These are phyloP conservation scores for Cyclocybe aegerita DNA, from an alignment of 768 basidiomycete genomes.

Conservation along the genomic window DNA sequence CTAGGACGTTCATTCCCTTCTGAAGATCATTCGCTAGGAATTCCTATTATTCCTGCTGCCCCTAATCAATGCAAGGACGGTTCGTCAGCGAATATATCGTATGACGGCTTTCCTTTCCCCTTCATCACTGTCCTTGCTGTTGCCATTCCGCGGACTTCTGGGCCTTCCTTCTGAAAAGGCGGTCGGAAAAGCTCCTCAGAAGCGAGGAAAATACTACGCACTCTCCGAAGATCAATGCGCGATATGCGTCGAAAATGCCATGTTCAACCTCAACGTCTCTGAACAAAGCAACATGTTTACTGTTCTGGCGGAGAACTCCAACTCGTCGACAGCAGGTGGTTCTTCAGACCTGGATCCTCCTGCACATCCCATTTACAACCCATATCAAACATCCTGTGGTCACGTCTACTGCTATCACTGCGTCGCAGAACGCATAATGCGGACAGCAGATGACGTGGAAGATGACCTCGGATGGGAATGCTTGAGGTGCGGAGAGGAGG, in stretches of 20 bases:
- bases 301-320: constrained; percentile 24
- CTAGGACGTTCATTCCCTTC: not conserved
- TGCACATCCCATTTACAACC: constrained; percentile 68
- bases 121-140: constrained; percentile 25
- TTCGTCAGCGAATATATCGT: constrained; percentile 57
- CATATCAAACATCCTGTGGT: constrained; percentile 81
- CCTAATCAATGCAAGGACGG: constrained; percentile 65
- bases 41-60: constrained; percentile 93
- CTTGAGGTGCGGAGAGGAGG: constrained; percentile 70
- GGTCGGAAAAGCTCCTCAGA: constrained; percentile 15
- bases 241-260: constrained; percentile 81
- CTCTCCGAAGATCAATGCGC: constrained; percentile 81
- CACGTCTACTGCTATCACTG: constrained; percentile 96
- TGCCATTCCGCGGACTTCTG: constrained; percentile 23
- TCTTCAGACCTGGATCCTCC: constrained; percentile 39
- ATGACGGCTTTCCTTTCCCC: constrained; percentile 29
- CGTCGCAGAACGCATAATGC: constrained; percentile 79
- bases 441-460: constrained; percentile 63
- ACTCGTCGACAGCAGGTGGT: constrained; percentile 17
- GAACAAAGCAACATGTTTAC: constrained; percentile 53
- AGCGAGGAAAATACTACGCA: constrained; percentile 63
- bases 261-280: constrained; percentile 55
- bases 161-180: not conserved
- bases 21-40: constrained; percentile 57
- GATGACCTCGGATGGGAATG: constrained; percentile 74